phyloP scores from a whole-genome alignment of 2,329 filamentous ascomycete species.

The Plectosphaerella cucumerina region DNA sequence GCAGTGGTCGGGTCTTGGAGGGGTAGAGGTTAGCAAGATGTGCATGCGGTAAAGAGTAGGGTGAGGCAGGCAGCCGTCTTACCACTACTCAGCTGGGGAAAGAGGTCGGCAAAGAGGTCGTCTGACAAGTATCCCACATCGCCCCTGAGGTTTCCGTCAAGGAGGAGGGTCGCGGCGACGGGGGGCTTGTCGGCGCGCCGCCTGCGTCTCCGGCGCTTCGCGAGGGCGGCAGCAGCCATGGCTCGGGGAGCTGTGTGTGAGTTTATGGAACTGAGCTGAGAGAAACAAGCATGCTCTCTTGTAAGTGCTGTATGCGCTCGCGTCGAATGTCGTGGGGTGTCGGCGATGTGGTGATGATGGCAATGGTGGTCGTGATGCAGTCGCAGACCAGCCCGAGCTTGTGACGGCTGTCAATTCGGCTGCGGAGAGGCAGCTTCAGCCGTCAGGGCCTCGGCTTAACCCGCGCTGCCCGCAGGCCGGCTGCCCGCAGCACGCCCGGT shows the following conservation, averaged over 20 bases:
- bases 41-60: no score
- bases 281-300: background rate
- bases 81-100: constrained; percentile 55
- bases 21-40: background rate
- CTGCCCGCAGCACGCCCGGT: no score
- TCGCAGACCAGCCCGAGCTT: no score
- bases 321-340: background rate
- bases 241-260: background rate
- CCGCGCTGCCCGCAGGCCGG: no score
- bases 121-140: constrained; percentile 84
- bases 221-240: constrained; percentile 21
- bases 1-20: background rate
- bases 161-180: constrained; percentile 72
- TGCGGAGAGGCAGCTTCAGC: no score
- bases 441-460: no score
- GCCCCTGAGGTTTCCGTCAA: constrained; percentile 75
- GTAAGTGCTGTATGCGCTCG: background rate
- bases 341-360: background rate
- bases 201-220: constrained; percentile 43
- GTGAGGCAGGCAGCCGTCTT: constrained; percentile 21
- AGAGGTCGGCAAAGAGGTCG: constrained; percentile 79
- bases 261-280: background rate
- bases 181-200: constrained; percentile 67
- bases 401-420: no score
- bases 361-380: background rate